Percentiles rank a stretch among this genome's conserved stretches.
Evolutionary conservation across 148 eudicot species (phyloP).

Genomic region (Rhododendron mucronatum): DNA sequence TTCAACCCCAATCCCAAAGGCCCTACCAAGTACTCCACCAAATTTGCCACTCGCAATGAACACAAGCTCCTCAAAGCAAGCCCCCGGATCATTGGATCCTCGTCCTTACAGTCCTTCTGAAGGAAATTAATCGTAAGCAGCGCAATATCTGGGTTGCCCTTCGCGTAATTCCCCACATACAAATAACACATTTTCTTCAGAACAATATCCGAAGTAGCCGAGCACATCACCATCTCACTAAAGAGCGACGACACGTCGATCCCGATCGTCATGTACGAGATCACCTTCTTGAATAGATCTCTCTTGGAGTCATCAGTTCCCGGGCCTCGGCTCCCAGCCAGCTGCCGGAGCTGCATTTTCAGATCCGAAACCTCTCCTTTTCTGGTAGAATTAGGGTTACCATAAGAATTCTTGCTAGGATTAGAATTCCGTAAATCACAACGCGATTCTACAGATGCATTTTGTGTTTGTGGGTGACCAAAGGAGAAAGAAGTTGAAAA

Average conservation of each 20-base stretch:
- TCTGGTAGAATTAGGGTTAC: conserved; percentile 33
- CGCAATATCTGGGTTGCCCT: conserved; percentile 84
- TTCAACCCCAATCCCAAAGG: conserved; percentile 81
- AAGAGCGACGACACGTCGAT: conserved; percentile 89
- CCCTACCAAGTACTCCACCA: conserved; percentile 96
- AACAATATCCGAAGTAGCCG: conserved; percentile 94
- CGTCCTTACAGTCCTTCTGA: conserved; percentile 93
- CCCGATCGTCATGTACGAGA: conserved; percentile 97
- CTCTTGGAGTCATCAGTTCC: conserved; percentile 83
- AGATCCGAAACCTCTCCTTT: conserved; percentile 95
- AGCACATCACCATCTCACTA: conserved; percentile 99
- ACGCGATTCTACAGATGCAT: background rate
- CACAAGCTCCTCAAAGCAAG: conserved; percentile 96
- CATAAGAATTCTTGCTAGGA: background rate
- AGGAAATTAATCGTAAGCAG: conserved; percentile 93
- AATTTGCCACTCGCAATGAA: conserved; percentile 76
- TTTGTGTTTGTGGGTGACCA: background rate
- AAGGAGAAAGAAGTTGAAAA: conserved; percentile 11
- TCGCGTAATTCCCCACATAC: conserved; percentile 94
- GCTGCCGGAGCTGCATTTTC: conserved; percentile 82
- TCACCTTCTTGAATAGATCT: conserved; percentile 92
- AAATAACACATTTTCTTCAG: conserved; percentile 97
- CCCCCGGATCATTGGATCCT: conserved; percentile 97
- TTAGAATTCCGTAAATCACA: conserved; percentile 6
- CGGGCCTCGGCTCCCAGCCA: conserved; percentile 90